Conservation (phyloP, 345 rosid genomes). For the Camelina neglecta region DNA sequence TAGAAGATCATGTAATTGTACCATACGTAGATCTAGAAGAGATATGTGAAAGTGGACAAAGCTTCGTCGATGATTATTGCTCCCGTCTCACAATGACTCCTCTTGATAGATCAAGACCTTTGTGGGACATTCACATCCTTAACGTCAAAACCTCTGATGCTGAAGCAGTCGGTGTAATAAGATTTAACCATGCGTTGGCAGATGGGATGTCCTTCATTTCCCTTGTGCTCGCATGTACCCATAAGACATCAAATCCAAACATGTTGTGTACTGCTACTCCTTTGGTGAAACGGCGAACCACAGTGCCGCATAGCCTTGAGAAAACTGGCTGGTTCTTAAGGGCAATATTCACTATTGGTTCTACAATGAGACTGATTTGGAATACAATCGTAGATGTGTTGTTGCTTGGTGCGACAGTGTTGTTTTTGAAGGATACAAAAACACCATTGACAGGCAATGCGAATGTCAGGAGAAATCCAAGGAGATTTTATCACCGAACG, state of each 20-base stretch:
- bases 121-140: slow-evolving; percentile 77
- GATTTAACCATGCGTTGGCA: slow-evolving; percentile 59
- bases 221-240: slow-evolving; percentile 50
- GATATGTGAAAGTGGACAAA: slow-evolving; percentile 46
- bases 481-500: no score
- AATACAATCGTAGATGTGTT: slow-evolving; percentile 56
- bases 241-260: slow-evolving; percentile 58
- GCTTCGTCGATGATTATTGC: slow-evolving; percentile 61
- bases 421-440: slow-evolving; percentile 51
- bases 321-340: slow-evolving; percentile 30
- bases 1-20: slow-evolving; percentile 56
- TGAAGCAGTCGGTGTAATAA: slow-evolving; percentile 49
- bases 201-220: slow-evolving; percentile 61
- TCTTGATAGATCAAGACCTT: slow-evolving; percentile 59
- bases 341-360: slow-evolving; percentile 48
- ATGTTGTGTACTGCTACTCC: slow-evolving; percentile 53
- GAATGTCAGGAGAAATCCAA: background rate
- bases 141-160: slow-evolving; percentile 67
- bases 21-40: slow-evolving; percentile 47
- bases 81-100: slow-evolving; percentile 56
- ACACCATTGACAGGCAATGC: slow-evolving; percentile 53
- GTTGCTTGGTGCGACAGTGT: slow-evolving; percentile 42
- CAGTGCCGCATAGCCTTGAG: background rate
- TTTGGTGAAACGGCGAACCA: slow-evolving; percentile 16
- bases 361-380: slow-evolving; percentile 43